Percentiles rank a stretch among this genome's conserved stretches.
Evolutionary conservation across 768 basidiomycete species (phyloP).

Genomic region (Strobilomyces dryophilus): DNA sequence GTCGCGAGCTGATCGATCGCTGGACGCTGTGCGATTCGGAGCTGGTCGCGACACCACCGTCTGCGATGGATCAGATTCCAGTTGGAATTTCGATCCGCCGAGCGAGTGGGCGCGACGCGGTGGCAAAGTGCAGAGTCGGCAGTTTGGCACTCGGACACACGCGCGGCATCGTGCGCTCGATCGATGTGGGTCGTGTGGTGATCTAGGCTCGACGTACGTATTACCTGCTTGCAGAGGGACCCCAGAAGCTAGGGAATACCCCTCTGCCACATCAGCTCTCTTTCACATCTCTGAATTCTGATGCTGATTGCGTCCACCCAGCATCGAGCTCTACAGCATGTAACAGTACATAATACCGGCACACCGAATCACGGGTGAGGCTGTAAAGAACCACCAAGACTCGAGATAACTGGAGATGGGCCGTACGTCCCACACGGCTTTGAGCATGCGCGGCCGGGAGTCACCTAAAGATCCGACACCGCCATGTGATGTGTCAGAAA

Average conservation of each 20-base stretch:
- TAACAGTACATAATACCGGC: neutral
- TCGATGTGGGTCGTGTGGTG: constrained; percentile 1
- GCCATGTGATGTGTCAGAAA: neutral
- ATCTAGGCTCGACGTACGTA: constrained; percentile 18
- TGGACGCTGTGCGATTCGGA: too few species aligned
- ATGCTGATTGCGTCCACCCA: neutral
- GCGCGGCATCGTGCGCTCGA: constrained; percentile 4
- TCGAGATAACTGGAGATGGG: constrained; percentile 1
- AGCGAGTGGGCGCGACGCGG: too few species aligned
- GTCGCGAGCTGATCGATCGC: too few species aligned
- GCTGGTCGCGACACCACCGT: too few species aligned
- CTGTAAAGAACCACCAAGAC: neutral
- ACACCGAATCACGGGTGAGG: neutral
- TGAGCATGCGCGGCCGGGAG: neutral
- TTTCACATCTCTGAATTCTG: neutral
- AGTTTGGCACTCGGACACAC: too few species aligned
- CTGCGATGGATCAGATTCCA: too few species aligned
- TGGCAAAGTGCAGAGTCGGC: too few species aligned
- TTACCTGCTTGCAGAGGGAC: constrained; percentile 12
- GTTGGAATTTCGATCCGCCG: too few species aligned
- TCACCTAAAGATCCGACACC: neutral
- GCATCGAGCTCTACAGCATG: constrained; percentile 4
- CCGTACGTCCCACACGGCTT: neutral
- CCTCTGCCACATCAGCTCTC: constrained; percentile 15
- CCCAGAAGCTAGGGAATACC: constrained; percentile 10